These are phyloP conservation scores for Aspergillus intermedius DNA, from an alignment of 2,329 filamentous ascomycete genomes.

Conservation along the genomic window DNA sequence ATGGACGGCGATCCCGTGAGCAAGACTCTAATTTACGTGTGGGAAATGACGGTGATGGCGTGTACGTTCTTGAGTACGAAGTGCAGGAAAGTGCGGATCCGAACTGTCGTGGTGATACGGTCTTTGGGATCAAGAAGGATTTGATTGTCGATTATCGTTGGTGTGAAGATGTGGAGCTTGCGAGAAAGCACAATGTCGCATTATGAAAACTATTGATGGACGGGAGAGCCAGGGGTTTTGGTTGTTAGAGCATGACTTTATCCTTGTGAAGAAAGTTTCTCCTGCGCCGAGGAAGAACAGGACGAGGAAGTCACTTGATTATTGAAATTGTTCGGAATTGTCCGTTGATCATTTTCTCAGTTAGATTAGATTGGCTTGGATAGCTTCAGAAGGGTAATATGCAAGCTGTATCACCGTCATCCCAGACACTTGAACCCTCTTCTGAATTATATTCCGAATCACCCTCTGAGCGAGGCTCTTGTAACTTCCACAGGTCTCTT, in stretches of 20 bases:
- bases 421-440: too few species aligned
- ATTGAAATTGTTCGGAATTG: too few species aligned
- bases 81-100: background rate
- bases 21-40: background rate
- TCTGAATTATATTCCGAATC: too few species aligned
- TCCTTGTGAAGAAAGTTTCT: background rate
- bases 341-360: too few species aligned
- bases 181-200: background rate
- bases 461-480: too few species aligned
- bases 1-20: background rate
- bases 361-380: too few species aligned
- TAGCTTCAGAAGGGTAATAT: too few species aligned
- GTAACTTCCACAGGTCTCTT: slow-evolving; percentile 5
- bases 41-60: background rate
- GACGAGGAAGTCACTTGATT: background rate
- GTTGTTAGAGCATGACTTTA: background rate
- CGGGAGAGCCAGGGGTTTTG: background rate
- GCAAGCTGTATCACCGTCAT: too few species aligned
- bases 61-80: background rate
- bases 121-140: background rate
- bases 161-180: background rate
- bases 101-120: background rate
- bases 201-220: background rate
- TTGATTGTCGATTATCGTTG: background rate
- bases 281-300: background rate